Evolutionary conservation across 2,329 filamentous ascomycete genomes (phyloP), one percentile per base, ranked within the genome.

Genomic region (Stemphylium lycopersici): DNA sequence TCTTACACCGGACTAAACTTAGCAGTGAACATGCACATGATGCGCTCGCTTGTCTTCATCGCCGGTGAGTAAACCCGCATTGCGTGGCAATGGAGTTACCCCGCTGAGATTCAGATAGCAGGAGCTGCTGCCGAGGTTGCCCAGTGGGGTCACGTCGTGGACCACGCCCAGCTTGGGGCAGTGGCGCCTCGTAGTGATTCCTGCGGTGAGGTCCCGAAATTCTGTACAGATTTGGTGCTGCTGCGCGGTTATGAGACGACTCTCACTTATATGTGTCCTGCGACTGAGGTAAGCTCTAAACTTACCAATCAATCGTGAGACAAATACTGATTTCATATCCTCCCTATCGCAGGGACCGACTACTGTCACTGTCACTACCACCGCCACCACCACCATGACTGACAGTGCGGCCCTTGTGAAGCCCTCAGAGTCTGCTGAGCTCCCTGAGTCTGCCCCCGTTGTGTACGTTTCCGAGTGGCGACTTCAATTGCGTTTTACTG

Each of bases 181-280:
- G 43, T 62, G 36, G 42, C 33, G 36, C 38, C 54, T 46, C 55
- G 56, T 34, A 49, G 55, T 15, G 38, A 26, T 26, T 36, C 24
- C 48, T 67, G 64, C 20, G 20, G 48, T 3, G 42, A 50, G 57
- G 52, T 61, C 15, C 61, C 65, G 12, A 56, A 52, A 43, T 56
- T 70, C 13, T 70, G 67, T 48, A 68, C 66, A 6, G 62, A 52
- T n/a, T 12, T 52, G 5, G 64, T 45, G 12, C 49, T 61, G 49
- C 41, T 68, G 22, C 34, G 49, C 8, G 64, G 64, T 13, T 16
- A 39, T 15, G 47, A 58, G n/a, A 68, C 56, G 4, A 60, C 42
- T n/a, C 33, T 68, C 18, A 67, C 65, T 29, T 69, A 67, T 31
- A 44, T 68, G 6, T 69, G 67, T 34, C 58, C 64, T 6, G 50